A percentile compares a stretch with the other conserved stretches of the same genome.
phyloP scores from a whole-genome alignment of 2,329 filamentous ascomycete genomes.

The Aspergillus ruber region DNA sequence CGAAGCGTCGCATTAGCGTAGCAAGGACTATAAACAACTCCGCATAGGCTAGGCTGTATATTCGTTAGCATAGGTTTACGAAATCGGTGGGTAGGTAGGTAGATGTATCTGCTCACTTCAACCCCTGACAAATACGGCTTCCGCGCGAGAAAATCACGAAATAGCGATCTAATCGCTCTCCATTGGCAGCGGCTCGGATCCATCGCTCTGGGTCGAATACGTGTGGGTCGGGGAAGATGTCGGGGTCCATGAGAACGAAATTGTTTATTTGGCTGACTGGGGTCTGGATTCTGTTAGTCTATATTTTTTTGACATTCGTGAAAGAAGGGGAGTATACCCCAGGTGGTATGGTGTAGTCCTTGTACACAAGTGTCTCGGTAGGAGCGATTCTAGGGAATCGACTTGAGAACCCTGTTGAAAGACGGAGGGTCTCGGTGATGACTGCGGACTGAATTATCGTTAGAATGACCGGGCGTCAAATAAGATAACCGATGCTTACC shows the following conservation, averaged over 20 bases:
- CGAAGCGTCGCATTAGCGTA: constrained; percentile 13
- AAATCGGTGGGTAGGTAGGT: too few relatives aligned
- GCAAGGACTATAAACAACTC: constrained; percentile 20
- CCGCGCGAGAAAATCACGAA: constrained; percentile 21
- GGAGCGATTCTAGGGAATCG: constrained; percentile 22
- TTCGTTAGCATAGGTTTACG: too few relatives aligned
- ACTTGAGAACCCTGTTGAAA: constrained; percentile 34
- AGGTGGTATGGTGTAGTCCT: constrained; percentile 24
- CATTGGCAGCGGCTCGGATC: constrained; percentile 11
- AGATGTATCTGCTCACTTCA: constrained; percentile 23
- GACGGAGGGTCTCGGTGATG: constrained; percentile 27
- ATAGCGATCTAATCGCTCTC: constrained; percentile 14
- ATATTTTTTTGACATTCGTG: not conserved
- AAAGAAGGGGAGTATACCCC: constrained; percentile 12
- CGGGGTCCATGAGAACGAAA: constrained; percentile 15
- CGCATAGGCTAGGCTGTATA: constrained; percentile 23
- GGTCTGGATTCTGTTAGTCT: constrained; percentile 8
- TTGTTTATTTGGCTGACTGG: constrained; percentile 13
- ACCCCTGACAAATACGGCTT: constrained; percentile 17
- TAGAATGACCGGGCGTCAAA: not conserved
- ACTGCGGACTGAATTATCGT: constrained; percentile 7
- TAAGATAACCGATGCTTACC: constrained; percentile 7
- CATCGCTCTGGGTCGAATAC: constrained; percentile 22
- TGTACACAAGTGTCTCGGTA: constrained; percentile 21
- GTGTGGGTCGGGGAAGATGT: constrained; percentile 18